phyloP scores from a whole-genome alignment of 2,329 filamentous ascomycete species.

The Fusarium verticillioides region DNA sequence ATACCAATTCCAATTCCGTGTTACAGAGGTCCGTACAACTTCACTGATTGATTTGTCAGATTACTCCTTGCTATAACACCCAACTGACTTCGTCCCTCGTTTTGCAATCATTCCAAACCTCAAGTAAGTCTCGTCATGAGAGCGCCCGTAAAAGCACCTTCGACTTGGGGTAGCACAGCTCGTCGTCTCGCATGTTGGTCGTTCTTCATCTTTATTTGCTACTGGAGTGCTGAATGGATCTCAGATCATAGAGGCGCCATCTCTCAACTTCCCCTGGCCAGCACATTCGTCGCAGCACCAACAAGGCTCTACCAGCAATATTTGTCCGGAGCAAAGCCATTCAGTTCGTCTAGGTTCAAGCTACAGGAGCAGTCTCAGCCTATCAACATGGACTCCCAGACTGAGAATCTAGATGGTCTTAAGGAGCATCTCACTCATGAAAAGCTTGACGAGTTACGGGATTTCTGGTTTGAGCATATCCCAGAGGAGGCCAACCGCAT shows the following conservation, averaged over 20 bases:
- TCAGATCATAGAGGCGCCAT: slow-evolving; percentile 22
- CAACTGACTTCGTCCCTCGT: not conserved
- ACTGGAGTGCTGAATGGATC: slow-evolving; percentile 35
- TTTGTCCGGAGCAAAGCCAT: not conserved
- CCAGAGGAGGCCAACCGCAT: slow-evolving; percentile 41
- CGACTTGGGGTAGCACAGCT: slow-evolving; percentile 9
- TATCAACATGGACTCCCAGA: slow-evolving; percentile 5
- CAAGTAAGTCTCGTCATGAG: slow-evolving; percentile 9
- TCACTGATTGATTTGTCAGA: not conserved
- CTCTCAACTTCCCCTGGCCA: not conserved
- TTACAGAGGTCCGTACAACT: not conserved
- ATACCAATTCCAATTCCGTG: not conserved
- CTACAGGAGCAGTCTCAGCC: not conserved
- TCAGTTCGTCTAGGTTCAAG: slow-evolving; percentile 3
- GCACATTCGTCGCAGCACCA: not conserved
- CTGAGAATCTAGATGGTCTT: slow-evolving; percentile 10
- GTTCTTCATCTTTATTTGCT: slow-evolving; percentile 29
- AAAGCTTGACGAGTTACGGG: slow-evolving; percentile 46
- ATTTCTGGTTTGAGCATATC: slow-evolving; percentile 55
- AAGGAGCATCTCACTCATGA: slow-evolving; percentile 42
- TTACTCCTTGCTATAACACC: not conserved
- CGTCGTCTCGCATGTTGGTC: slow-evolving; percentile 38
- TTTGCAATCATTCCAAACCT: not conserved
- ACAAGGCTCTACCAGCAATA: slow-evolving; percentile 2
- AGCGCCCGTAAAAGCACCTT: not conserved